A percentile compares a stretch with the other conserved stretches of the same genome.
Evolutionary conservation across 495 filamentous ascomycete genomes (phyloP).

Genomic region (Hyaloscypha hepaticicola): DNA sequence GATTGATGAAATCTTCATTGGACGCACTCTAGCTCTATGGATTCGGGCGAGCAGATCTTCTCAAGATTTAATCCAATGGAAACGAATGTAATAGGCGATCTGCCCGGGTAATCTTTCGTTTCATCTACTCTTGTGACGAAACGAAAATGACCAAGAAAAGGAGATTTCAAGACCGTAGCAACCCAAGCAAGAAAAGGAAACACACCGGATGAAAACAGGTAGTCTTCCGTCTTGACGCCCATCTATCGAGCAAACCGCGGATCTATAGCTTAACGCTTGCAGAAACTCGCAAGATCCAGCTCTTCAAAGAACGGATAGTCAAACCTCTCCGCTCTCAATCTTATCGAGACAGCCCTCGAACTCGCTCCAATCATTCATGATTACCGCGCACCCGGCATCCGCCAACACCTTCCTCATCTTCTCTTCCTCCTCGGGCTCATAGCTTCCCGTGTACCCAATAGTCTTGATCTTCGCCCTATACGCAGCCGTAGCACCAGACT

Average conservation of each 20-base stretch:
- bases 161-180: background rate
- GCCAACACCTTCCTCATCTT: slow-evolving; percentile 69
- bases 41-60: no score
- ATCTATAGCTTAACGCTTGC: background rate
- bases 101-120: no score
- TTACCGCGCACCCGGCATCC: slow-evolving; percentile 66
- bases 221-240: slow-evolving; percentile 8
- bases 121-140: no score
- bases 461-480: slow-evolving; percentile 79
- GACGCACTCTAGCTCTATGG: no score
- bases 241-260: slow-evolving; percentile 5
- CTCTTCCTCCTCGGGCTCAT: slow-evolving; percentile 65
- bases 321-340: slow-evolving; percentile 48
- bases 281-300: background rate
- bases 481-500: slow-evolving; percentile 78
- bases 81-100: no score
- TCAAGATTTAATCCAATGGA: no score
- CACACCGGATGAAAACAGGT: background rate
- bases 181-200: background rate
- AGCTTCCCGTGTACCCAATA: slow-evolving; percentile 87
- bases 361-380: slow-evolving; percentile 88
- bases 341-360: slow-evolving; percentile 69
- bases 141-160: no score
- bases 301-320: background rate
- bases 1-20: no score